Evolutionary conservation across 371 early-diverging fungal genomes (phyloP).

Genomic region (Syncephalastrum racemosum): DNA sequence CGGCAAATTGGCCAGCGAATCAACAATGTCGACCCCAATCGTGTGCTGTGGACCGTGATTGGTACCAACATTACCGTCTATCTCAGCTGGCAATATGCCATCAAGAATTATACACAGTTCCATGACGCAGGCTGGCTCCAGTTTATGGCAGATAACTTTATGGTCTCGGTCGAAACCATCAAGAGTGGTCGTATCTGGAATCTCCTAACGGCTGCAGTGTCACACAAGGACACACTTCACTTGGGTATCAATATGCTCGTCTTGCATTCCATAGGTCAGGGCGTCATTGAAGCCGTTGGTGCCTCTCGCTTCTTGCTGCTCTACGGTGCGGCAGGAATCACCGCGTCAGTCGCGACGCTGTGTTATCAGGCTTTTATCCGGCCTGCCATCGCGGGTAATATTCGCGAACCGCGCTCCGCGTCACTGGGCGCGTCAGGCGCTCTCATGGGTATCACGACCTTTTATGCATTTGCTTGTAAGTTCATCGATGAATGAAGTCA

Average conservation of each 20-base stretch:
- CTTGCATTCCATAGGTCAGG: conserved; percentile 43
- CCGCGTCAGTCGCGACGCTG: conserved; percentile 24
- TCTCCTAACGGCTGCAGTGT: conserved; percentile 50
- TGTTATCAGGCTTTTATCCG: conserved; percentile 35
- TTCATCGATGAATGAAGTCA: neutral
- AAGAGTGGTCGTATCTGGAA: conserved; percentile 45
- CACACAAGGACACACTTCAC: conserved; percentile 50
- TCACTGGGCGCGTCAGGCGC: conserved; percentile 49
- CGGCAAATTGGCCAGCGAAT: conserved; percentile 22
- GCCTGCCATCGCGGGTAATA: conserved; percentile 27
- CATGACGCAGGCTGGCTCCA: conserved; percentile 41
- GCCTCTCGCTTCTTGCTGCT: conserved; percentile 41
- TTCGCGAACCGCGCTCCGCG: conserved; percentile 8
- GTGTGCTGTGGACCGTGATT: conserved; percentile 42
- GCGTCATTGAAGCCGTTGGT: conserved; percentile 43
- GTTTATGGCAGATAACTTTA: conserved; percentile 51
- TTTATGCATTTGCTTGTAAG: conserved; percentile 54
- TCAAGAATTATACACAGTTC: conserved; percentile 42
- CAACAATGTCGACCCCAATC: conserved; percentile 36
- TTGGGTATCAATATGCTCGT: conserved; percentile 57
- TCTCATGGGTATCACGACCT: conserved; percentile 45
- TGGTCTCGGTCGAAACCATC: conserved; percentile 34
- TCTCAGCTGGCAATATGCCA: conserved; percentile 55
- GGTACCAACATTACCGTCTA: conserved; percentile 52
- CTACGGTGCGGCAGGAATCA: conserved; percentile 40